A percentile compares a stretch with the other conserved stretches of the same genome.
phyloP scores from a whole-genome alignment of 2,329 filamentous ascomycete genomes.

The Rutstroemia sp. region DNA sequence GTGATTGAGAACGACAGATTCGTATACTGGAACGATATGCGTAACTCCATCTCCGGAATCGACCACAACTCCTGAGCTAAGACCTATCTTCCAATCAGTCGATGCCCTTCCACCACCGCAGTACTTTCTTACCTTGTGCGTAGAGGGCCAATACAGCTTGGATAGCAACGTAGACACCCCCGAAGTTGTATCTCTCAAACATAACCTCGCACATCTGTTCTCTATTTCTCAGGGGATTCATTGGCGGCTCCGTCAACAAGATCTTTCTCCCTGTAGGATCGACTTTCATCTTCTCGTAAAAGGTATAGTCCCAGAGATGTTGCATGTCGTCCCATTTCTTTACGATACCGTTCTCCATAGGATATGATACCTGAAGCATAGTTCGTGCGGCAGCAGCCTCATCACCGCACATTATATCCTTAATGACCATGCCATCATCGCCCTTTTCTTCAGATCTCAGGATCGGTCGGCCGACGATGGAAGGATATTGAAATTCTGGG shows the following conservation, averaged over 20 bases:
- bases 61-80: conserved; percentile 92
- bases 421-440: conserved; percentile 62
- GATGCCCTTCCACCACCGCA: conserved; percentile 8
- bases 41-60: conserved; percentile 98
- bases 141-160: conserved; percentile 95
- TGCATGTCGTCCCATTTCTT: conserved; percentile 99
- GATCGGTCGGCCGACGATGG: conserved; percentile 95
- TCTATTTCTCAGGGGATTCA: conserved; percentile 95
- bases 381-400: conserved; percentile 92
- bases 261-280: conserved; percentile 92
- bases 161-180: conserved; percentile 95
- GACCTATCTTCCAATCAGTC: conserved; percentile 42
- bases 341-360: conserved; percentile 99
- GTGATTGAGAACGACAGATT: conserved; percentile 95
- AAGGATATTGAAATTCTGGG: conserved; percentile 96
- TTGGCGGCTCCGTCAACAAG: conserved; percentile 90
- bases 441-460: conserved; percentile 86
- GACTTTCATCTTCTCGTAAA: conserved; percentile 92
- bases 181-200: conserved; percentile 96
- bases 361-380: conserved; percentile 98
- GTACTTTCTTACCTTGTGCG: conserved; percentile 65
- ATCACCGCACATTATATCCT: conserved; percentile 99
- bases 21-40: conserved; percentile 97
- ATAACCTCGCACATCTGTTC: conserved; percentile 99
- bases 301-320: conserved; percentile 98